These are phyloP conservation scores for Ceratocystis lukuohia DNA, from an alignment of 2,329 filamentous ascomycete species.

Conservation along the genomic window DNA sequence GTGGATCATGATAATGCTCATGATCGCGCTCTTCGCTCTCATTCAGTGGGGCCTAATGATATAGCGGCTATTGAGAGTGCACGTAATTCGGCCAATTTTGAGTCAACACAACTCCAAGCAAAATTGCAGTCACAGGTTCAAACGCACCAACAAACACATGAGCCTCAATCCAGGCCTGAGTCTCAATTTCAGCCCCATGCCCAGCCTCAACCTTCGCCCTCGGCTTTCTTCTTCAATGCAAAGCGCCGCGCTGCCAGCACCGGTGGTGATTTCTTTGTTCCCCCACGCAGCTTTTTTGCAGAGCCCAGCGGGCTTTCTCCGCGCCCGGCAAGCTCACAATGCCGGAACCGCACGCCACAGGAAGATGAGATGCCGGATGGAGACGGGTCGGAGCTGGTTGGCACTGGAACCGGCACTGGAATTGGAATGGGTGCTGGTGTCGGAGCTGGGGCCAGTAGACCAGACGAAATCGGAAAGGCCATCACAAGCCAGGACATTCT, in stretches of 20 bases:
- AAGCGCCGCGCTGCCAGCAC: constrained; percentile 17
- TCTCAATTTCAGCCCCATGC: background rate
- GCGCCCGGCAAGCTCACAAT: constrained; percentile 47
- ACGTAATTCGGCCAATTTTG: constrained; percentile 40
- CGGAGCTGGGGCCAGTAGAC: background rate
- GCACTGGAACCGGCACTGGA: background rate
- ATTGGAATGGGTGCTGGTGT: background rate
- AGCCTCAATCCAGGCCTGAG: background rate
- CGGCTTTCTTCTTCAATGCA: background rate
- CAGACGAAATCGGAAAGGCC: constrained; percentile 45
- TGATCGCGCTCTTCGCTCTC: constrained; percentile 46
- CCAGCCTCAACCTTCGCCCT: background rate
- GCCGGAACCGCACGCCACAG: constrained; percentile 32
- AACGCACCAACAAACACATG: constrained; percentile 17
- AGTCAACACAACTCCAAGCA: constrained; percentile 22
- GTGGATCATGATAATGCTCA: constrained; percentile 50
- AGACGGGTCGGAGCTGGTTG: constrained; percentile 31
- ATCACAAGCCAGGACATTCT: constrained; percentile 41
- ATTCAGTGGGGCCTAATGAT: constrained; percentile 45
- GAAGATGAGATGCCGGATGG: constrained; percentile 26
- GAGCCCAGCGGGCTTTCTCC: constrained; percentile 38
- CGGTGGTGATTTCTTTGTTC: constrained; percentile 12
- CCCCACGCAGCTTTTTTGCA: constrained; percentile 19
- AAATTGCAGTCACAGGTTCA: constrained; percentile 2
- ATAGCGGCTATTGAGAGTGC: constrained; percentile 40